These are phyloP conservation scores for Wickerhamomyces ciferrii DNA, from an alignment of 805 yeast genomes.

Conservation along the genomic window DNA sequence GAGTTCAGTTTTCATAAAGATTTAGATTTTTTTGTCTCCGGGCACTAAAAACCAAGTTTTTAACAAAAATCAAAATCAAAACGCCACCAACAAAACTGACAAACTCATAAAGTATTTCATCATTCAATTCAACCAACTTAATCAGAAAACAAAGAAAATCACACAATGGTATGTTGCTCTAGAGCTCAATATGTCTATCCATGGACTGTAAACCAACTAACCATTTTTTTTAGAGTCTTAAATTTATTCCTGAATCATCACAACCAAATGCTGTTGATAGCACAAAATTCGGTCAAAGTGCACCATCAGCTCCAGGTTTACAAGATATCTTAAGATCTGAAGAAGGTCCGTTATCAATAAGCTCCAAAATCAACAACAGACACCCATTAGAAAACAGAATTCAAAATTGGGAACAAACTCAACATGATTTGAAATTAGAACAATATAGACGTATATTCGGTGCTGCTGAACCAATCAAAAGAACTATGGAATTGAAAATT, in stretches of 20 bases:
- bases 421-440: constrained; percentile 65
- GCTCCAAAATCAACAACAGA: constrained; percentile 63
- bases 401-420: constrained; percentile 74
- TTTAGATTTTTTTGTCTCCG: not conserved
- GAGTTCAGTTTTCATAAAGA: no score
- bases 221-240: constrained; percentile 21
- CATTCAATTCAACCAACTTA: not conserved
- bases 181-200: not conserved
- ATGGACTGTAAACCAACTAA: constrained; percentile 1
- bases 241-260: constrained; percentile 49
- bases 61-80: not conserved
- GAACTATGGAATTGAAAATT: constrained; percentile 83
- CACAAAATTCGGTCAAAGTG: constrained; percentile 40
- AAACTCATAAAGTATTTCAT: not conserved
- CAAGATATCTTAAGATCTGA: constrained; percentile 65
- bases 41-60: not conserved
- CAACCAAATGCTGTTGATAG: constrained; percentile 44
- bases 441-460: constrained; percentile 82
- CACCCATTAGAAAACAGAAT: constrained; percentile 86
- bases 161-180: not conserved
- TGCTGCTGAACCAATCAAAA: constrained; percentile 86
- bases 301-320: constrained; percentile 64
- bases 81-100: constrained; percentile 1
- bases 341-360: constrained; percentile 49
- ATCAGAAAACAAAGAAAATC: not conserved